These are phyloP conservation scores for Pestalotiopsis sp. DNA, from an alignment of 2,329 filamentous ascomycete species.

Conservation along the genomic window DNA sequence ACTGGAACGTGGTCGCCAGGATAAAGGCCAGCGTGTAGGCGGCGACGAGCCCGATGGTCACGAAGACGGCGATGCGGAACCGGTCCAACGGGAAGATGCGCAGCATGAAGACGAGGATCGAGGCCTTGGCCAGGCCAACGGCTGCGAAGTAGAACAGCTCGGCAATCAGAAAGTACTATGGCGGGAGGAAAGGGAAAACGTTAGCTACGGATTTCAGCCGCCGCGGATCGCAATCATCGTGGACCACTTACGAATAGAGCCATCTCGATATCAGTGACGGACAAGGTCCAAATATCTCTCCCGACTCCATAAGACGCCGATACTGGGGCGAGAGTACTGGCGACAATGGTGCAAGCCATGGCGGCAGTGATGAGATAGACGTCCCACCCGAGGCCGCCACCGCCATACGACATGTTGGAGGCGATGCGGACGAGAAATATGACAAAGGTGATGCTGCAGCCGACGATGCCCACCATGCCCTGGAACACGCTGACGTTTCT, in stretches of 20 bases:
- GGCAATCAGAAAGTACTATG: slow-evolving; percentile 29
- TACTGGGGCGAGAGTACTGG: slow-evolving; percentile 8
- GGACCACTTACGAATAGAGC: slow-evolving; percentile 14
- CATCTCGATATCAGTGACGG: slow-evolving; percentile 16
- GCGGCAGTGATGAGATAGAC: slow-evolving; percentile 15
- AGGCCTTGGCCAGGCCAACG: slow-evolving; percentile 19
- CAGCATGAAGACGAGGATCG: slow-evolving; percentile 35
- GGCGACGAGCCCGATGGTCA: slow-evolving; percentile 26
- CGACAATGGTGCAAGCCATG: slow-evolving; percentile 10
- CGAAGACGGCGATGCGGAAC: slow-evolving; percentile 27
- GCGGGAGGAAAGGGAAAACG: not conserved
- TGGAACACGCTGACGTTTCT: slow-evolving; percentile 13
- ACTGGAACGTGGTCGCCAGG: slow-evolving; percentile 31
- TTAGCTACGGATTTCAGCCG: not conserved
- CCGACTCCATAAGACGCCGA: slow-evolving; percentile 16
- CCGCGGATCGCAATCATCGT: not conserved
- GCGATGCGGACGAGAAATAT: slow-evolving; percentile 14
- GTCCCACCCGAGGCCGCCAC: slow-evolving; percentile 13
- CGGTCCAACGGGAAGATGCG: slow-evolving; percentile 32
- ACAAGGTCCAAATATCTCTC: slow-evolving; percentile 20
- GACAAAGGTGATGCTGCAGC: slow-evolving; percentile 15
- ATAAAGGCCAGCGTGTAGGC: slow-evolving; percentile 26
- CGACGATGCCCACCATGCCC: slow-evolving; percentile 15
- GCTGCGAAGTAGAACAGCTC: slow-evolving; percentile 36
- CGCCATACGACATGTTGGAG: slow-evolving; percentile 4